Evolutionary conservation across 2,329 filamentous ascomycete species (phyloP), one percentile per base, ranked within the genome.

Genomic region (Cytospora paraplurivora): DNA sequence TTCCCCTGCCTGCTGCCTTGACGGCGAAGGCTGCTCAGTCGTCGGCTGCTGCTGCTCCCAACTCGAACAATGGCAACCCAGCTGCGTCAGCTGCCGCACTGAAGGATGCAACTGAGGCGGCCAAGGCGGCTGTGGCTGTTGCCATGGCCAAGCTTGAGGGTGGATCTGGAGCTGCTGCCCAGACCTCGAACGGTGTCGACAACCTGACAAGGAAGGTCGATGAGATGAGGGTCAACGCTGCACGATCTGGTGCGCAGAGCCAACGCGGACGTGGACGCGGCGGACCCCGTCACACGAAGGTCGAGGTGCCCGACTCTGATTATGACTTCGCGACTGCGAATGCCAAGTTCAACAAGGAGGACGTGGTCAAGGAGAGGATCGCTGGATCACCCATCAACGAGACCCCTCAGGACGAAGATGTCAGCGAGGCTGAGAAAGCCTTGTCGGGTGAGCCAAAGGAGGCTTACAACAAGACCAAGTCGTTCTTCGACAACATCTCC

Each of bases 401-500:
- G 54, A 78, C 78, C 4, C 74, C 81, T 0, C 79, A 78, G 37
- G 78, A 77, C 15, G 76, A 81, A 1, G 76, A 81, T 15, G 77
- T 27, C 27, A 27, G 80, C 12, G 57, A 59, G 12, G 59, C 37
- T 21, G 63, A 66, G 6, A 35, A 51, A 15, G 32, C 52, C 1
- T 61, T 19, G 19, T n/a, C 64, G 0, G 66, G 49, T 5, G 67
- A 68, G 13, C 64, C 68, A 13, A 72, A 76, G 13, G 74, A 77
- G 35, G 84, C 86, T 0, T 99, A 99, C 79, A 94, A 97, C 80
- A 97, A 93, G 77, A 84, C 88, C 6, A 87, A 81, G 4, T 97
- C 92, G 1, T 99, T 99, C 82, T 99, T 99, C 73, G 95, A 99
- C 78, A 97, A 99, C 76, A 97, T 99, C 68, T 96, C 92, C 0